Base-by-base conservation (phyloP, 805 yeast genomes). In the Kuraishia molischiana region DNA sequence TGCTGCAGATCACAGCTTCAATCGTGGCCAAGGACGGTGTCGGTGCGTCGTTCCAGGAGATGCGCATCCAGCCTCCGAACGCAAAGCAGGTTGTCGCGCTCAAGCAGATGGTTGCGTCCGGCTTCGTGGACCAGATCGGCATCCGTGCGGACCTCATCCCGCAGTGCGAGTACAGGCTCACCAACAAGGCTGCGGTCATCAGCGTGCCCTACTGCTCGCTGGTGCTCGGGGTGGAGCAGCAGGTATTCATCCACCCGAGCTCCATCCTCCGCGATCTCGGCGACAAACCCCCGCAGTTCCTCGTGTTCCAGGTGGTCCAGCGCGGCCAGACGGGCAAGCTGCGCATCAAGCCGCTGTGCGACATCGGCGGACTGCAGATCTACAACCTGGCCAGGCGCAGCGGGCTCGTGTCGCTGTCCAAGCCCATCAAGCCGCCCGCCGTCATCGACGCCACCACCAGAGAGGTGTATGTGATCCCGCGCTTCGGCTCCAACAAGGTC, bases 71-170 rank as follows among this genome's bases (percentile, higher is more conserved):
- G 0, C 73, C 82, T 5, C 97, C 97, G 1, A 60, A 69, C 6
- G 72, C 74, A 28, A 53, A 59, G 4, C 98, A 92, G 59, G 53
- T 86, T 4, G 71, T 76, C 38, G 82, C 92, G 1, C 58, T 92
- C 44, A 89, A 86, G 51, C 99, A 92, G 59, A 89, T 92, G 77
- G 67, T 90, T 3, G 74, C 95, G 4, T 80, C 97, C 0, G 98
- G 97, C 0, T 92, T 84, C 50, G 69, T 92, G 29, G 99, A 92
- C 56, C 95, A 85, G 52, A 72, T 90, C 18, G 95, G 95, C 1
- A 72, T 85, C 13, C 68, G 97, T 43, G 89, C 85, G 1, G 97
- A 89, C 51, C 47, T 77, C 24, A 59, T 77, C 5, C 77, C 84
- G 15, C 64, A 77, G 1, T 11, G 17, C 17, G 95, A 83, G 15